These are phyloP conservation scores for Colletotrichum chrysophilum DNA, from an alignment of 2,329 filamentous ascomycete genomes.

Conservation along the genomic window DNA sequence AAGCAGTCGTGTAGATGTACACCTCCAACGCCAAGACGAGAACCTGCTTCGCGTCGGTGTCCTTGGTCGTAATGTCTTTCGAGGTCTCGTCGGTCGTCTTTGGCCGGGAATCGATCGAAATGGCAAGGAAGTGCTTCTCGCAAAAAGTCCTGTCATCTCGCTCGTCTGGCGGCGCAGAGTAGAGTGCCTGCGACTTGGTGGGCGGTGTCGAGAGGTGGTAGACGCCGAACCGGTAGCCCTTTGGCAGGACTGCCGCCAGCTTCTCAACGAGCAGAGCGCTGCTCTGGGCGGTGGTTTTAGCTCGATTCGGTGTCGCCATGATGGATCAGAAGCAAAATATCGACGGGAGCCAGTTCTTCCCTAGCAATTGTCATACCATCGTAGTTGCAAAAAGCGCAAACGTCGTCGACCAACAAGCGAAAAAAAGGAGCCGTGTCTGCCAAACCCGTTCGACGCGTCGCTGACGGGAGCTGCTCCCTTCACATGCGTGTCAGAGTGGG, in stretches of 20 bases:
- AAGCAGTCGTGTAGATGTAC: slow-evolving; percentile 81
- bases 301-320: slow-evolving; percentile 25
- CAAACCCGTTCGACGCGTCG: slow-evolving; percentile 4
- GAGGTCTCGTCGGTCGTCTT: slow-evolving; percentile 23
- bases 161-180: slow-evolving; percentile 75
- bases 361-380: not conserved
- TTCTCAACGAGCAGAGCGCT: slow-evolving; percentile 37
- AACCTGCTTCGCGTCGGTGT: slow-evolving; percentile 49
- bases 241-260: slow-evolving; percentile 58
- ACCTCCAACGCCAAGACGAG: slow-evolving; percentile 87
- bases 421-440: not conserved
- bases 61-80: slow-evolving; percentile 27
- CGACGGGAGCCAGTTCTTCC: not conserved
- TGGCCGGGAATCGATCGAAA: slow-evolving; percentile 47
- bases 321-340: slow-evolving; percentile 9
- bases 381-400: not conserved
- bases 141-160: slow-evolving; percentile 80
- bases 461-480: not conserved
- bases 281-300: slow-evolving; percentile 25
- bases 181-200: slow-evolving; percentile 75
- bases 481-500: slow-evolving; percentile 6
- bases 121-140: slow-evolving; percentile 77
- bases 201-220: slow-evolving; percentile 91
- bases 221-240: slow-evolving; percentile 65
- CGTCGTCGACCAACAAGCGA: not conserved